phyloP scores from a whole-genome alignment of 495 filamentous ascomycete species.

The Penicillium pancosmium region DNA sequence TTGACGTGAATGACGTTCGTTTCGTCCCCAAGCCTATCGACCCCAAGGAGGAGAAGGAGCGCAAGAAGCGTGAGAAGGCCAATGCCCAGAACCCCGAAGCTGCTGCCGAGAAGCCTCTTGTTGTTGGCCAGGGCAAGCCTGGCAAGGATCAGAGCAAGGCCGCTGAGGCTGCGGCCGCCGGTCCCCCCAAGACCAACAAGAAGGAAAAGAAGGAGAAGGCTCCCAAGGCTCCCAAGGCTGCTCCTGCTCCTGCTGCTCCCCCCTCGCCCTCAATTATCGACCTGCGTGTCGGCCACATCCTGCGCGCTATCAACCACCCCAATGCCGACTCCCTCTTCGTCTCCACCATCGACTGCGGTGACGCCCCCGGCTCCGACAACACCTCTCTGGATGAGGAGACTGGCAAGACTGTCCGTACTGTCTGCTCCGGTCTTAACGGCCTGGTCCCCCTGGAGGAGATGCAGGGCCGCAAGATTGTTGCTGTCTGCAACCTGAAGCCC shows the following conservation, averaged over 20 bases:
- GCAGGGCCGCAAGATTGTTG: conserved; percentile 92
- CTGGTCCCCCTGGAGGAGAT: conserved; percentile 91
- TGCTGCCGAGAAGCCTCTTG: conserved; percentile 41
- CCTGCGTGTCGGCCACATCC: conserved; percentile 93
- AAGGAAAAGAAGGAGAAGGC: conserved; percentile 81
- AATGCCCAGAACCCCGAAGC: conserved; percentile 51
- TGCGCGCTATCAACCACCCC: conserved; percentile 91
- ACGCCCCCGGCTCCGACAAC: conserved; percentile 81
- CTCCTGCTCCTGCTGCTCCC: conserved; percentile 66
- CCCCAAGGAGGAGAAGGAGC: conserved; percentile 86
- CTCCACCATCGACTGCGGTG: conserved; percentile 94
- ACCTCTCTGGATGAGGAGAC: conserved; percentile 76
- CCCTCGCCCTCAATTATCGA: conserved; percentile 87
- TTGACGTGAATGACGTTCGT: conserved; percentile 78
- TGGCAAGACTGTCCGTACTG: conserved; percentile 85
- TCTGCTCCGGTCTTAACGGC: conserved; percentile 95
- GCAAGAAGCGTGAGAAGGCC: conserved; percentile 83
- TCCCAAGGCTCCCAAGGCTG: conserved; percentile 64
- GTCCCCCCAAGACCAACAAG: conserved; percentile 44
- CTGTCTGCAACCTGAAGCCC: conserved; percentile 96
- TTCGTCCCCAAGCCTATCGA: conserved; percentile 82
- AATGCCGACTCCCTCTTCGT: conserved; percentile 96
- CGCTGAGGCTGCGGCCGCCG: conserved; percentile 40
- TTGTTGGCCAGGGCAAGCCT: conserved; percentile 52
- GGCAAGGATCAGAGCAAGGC: conserved; percentile 36